Base-by-base conservation (phyloP, 1,139 yeast genomes). In the Geotrichum carabidarum region DNA sequence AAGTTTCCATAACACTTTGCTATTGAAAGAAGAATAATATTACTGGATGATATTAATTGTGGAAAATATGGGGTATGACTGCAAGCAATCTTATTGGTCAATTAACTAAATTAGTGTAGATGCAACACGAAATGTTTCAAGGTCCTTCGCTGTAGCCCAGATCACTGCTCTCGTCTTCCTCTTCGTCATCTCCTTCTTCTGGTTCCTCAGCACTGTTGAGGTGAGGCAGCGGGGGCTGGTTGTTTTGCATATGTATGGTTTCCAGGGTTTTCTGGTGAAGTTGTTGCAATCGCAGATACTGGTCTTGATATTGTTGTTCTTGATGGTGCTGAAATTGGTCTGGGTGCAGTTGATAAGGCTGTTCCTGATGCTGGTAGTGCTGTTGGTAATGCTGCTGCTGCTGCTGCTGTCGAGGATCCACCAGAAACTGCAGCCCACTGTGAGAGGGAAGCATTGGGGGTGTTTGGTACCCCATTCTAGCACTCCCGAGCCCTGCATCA, bases 331-430 rank as follows among this genome's bases (percentile, higher is more conserved):
- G 51, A 2, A 8, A 37, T 14, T 12, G 44, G 8, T 22, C 8
- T 4, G 18, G 55, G 18, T 41, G 38, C 15, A 42, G 55, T 27
- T 44, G 46, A 11, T 34, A n/a, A 11, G 12, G 37, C 6, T 34
- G 37, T n/a, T 34, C n/a, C 14, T 34, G 37, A 11, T 34, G 37
- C n/a, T 11, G 37, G 12, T 17, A 36, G 31, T 38, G 32, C 40
- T 48, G 48, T 15, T 36, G 55, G 32, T 36, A 44, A n/a, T 8
- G 44, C 37, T 34, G 37, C 37, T 34, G 37, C 37, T 34, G 37
- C 12, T 34, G 40, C 17, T 37, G 40, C 5, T n/a, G 40, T 6
- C n/a, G 40, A n/a, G n/a, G 40, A n/a, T 14, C 15, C 18, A n/a
- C 40, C 17, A 37, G 15, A n/a, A 17, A n/a, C n/a, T n/a, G n/a